phyloP scores from a whole-genome alignment of 192 early-diverging fungal species.

The Linnemannia elongata region DNA sequence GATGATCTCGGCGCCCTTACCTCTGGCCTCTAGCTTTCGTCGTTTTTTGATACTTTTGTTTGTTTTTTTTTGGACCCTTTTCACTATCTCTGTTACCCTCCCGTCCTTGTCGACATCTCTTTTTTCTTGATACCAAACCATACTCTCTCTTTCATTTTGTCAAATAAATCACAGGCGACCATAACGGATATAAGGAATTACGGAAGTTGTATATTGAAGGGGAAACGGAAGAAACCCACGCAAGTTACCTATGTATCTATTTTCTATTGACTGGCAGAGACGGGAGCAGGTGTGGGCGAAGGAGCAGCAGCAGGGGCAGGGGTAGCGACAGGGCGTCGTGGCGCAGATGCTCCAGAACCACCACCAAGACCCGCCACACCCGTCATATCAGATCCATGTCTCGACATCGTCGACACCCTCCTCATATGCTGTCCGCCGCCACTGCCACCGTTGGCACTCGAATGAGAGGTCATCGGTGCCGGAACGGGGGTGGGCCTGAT shows the following conservation, averaged over 20 bases:
- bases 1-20: conserved; percentile 51
- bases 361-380: background rate
- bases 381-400: conserved; percentile 22
- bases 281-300: background rate
- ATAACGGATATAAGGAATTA: background rate
- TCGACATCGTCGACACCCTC: conserved; percentile 29
- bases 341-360: conserved; percentile 2
- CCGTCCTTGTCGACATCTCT: background rate
- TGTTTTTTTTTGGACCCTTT: background rate
- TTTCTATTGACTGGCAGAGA: conserved; percentile 9
- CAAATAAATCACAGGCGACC: background rate
- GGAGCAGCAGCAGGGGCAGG: background rate
- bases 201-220: background rate
- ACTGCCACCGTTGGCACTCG: background rate
- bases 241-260: background rate
- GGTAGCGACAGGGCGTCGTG: conserved; percentile 11
- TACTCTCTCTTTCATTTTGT: background rate
- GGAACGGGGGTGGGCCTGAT: conserved; percentile 26
- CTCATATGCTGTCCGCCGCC: conserved; percentile 11
- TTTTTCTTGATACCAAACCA: background rate
- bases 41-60: background rate
- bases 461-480: background rate
- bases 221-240: background rate
- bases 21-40: background rate
- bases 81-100: background rate